Percentiles rank a stretch among this genome's conserved stretches.
Evolutionary conservation across 805 yeast species (phyloP).

Genomic region (Metschnikowia amazonensis): DNA sequence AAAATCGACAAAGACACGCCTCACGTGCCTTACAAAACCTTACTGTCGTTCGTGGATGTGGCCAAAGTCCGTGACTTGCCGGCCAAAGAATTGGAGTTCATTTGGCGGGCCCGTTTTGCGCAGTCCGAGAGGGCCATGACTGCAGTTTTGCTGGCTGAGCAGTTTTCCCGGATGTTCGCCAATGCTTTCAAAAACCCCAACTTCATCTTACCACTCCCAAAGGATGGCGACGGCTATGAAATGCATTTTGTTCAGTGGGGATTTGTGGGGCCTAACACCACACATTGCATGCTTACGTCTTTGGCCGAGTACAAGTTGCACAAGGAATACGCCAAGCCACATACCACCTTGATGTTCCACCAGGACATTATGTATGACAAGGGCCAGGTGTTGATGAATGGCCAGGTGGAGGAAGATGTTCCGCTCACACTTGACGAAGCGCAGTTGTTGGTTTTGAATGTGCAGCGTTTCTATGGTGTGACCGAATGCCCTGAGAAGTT

Average conservation of each 20-base stretch:
- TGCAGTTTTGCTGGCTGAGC: conserved; percentile 56
- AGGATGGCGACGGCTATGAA: conserved; percentile 57
- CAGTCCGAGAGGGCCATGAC: conserved; percentile 54
- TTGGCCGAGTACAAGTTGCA: conserved; percentile 89
- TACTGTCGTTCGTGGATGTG: conserved; percentile 66
- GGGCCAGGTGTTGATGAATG: conserved; percentile 77
- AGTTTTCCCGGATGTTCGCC: conserved; percentile 59
- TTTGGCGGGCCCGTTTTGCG: conserved; percentile 88
- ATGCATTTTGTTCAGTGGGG: conserved; percentile 94
- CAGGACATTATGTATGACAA: conserved; percentile 63
- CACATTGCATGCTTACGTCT: conserved; percentile 87
- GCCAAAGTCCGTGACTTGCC: conserved; percentile 59
- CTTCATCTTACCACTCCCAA: conserved; percentile 88
- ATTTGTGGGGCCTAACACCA: conserved; percentile 76
- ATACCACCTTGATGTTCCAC: conserved; percentile 86
- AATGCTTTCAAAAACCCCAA: conserved; percentile 73
- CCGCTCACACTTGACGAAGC: conserved; percentile 69
- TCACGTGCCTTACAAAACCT: conserved; percentile 59
- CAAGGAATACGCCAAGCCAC: conserved; percentile 90
- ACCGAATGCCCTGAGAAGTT: conserved; percentile 46
- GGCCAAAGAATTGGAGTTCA: conserved; percentile 60
- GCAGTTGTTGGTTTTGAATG: conserved; percentile 66
- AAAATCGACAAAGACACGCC: conserved; percentile 36
- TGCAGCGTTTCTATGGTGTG: conserved; percentile 83
- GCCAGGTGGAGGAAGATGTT: conserved; percentile 70